phyloP scores from a whole-genome alignment of 2,329 filamentous ascomycete species.

The Ophiocordyceps sinensis region DNA sequence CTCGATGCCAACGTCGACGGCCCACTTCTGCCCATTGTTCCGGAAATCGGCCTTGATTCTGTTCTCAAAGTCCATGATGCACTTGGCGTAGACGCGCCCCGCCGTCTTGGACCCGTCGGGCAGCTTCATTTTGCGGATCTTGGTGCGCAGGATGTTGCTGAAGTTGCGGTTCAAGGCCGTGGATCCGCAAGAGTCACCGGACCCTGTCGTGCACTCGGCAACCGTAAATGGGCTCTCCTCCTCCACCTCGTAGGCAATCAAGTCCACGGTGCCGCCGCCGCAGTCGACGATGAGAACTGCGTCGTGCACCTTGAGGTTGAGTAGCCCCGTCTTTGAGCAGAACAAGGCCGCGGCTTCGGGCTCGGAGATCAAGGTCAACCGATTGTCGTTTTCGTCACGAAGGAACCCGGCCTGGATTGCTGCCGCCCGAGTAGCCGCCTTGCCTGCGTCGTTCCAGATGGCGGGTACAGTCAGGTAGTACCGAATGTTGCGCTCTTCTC shows the following conservation, averaged over 20 bases:
- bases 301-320: constrained; percentile 96
- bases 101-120: constrained; percentile 93
- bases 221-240: constrained; percentile 96
- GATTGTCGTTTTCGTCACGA: constrained; percentile 93
- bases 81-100: constrained; percentile 97
- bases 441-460: constrained; percentile 98
- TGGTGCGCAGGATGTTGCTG: constrained; percentile 91
- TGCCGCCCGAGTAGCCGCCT: constrained; percentile 87
- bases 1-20: constrained; percentile 96
- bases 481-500: constrained; percentile 93
- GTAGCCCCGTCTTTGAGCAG: constrained; percentile 88
- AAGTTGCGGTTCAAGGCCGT: constrained; percentile 97
- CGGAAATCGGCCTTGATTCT: constrained; percentile 98
- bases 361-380: constrained; percentile 86
- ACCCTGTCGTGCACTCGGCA: constrained; percentile 91
- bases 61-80: constrained; percentile 99
- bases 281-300: constrained; percentile 98
- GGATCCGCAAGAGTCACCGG: constrained; percentile 95
- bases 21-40: constrained; percentile 98
- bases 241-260: constrained; percentile 97
- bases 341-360: constrained; percentile 95
- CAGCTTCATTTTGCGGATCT: constrained; percentile 98
- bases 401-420: constrained; percentile 96
- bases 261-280: constrained; percentile 93
- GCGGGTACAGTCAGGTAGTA: constrained; percentile 98